Evolutionary conservation across 2,329 filamentous ascomycete species (phyloP), one percentile per base, ranked within the genome.

Genomic region (Trichoderma asperellum): DNA sequence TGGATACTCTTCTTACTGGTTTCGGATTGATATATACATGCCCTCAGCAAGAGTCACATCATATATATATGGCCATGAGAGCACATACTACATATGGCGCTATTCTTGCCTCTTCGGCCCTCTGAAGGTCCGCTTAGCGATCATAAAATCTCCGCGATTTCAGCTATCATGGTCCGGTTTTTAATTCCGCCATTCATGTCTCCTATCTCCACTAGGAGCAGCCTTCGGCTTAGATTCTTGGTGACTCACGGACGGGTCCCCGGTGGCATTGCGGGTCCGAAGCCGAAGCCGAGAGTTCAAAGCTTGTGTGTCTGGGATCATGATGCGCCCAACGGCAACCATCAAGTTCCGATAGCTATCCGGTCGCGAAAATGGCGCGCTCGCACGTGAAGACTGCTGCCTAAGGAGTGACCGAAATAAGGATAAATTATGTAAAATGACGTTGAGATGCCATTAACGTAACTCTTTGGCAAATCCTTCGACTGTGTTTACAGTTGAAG

Each of bases 221-320:
- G 43, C 34, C 27, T 37, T 47, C 27, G 43, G 37, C 52, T n/a
- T 47, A 37, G 35, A 34, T 24, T 65, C 40, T 14, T 27, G 55
- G 62, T 66, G 62, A 66, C 53, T 49, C 61, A 64, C 47, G 35
- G 34, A 66, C 27, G 55, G 55, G 12, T 43, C 52, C 62, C 62
- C 52, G 62, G 62, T 56, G 34, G 16, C 49, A 65, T 32, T 64
- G 52, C 62, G 52, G 52, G 27, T 11, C 62, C 62, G 62, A 65
- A 37, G 24, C 47, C 47, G 47, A 49, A 49, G 35, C 34, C 62
- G 35, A 65, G 32, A 53, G 12, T 65, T 47, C 35, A 27, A 65
- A 57, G 53, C 27, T 65, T 27, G 35, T 24, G 27, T 40, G 18
- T 34, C 18, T 11, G 18, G 37, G 37, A 40, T 34, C 35, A 10